Percentiles rank a stretch among this genome's conserved stretches.
Evolutionary conservation across 73 alveolate species (phyloP).

Genomic region (Strombidium stylifer): DNA sequence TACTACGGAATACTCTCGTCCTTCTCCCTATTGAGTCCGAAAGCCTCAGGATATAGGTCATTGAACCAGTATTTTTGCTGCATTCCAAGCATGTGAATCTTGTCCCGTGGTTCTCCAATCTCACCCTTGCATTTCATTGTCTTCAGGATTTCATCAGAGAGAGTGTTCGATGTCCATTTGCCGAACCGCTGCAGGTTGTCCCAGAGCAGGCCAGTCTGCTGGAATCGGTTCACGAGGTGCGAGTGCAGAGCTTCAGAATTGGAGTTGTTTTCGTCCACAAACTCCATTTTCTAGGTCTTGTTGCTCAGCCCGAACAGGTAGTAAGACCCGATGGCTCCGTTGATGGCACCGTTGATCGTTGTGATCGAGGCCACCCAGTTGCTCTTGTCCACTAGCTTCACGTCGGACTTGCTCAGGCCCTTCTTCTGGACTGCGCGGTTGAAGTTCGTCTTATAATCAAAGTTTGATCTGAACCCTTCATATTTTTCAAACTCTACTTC

Average conservation of each 20-base stretch:
- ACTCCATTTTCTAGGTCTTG: no score
- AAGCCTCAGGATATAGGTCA: conserved; percentile 8
- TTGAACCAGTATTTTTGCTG: background rate
- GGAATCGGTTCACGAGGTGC: background rate
- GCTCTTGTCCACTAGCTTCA: background rate
- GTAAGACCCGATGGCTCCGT: conserved; percentile 31
- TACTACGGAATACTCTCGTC: conserved; percentile 8
- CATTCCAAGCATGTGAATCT: background rate
- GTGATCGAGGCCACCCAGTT: conserved; percentile 45
- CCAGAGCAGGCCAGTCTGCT: background rate
- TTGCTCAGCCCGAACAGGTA: background rate
- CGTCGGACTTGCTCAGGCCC: background rate
- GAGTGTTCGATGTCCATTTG: background rate
- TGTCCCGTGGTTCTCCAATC: background rate
- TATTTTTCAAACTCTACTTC: no score
- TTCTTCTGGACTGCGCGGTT: background rate
- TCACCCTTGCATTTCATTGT: background rate
- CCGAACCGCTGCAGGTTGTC: background rate
- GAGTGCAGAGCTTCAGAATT: no score
- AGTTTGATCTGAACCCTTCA: no score
- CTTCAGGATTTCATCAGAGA: background rate
- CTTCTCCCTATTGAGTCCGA: conserved; percentile 6
- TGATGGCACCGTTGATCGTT: conserved; percentile 7
- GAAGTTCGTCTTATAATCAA: no score
- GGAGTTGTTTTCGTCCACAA: no score